Base-by-base conservation (phyloP, 2,329 filamentous ascomycete genomes). In the Elsinoe perseae region DNA sequence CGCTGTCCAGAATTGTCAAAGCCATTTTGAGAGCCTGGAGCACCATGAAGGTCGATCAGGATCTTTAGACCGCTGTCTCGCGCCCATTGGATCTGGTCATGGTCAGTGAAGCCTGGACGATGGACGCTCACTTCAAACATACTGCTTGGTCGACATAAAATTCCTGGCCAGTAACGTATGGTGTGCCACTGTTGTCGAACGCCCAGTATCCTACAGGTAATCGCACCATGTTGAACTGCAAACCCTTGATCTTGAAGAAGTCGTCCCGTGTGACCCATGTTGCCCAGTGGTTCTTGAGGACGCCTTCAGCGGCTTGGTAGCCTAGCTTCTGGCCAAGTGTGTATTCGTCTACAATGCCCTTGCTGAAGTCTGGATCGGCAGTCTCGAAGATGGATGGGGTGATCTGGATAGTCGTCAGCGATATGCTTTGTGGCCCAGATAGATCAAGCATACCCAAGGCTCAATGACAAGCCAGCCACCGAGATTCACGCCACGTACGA, bases 191-290 rank as follows among this genome's bases (percentile, higher is more conserved):
- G 12, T 78, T 76, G 53, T 77, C 71, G 60, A 79, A 81, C 14
- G 80, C 80, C 80, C 80, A 83, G 64, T 75, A 83, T 6, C 80
- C 79, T 55, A 83, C 72, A 0, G 80, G 80, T 34, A 83, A 79
- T 12, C 80, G 73, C 8, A 83, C 77, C 8, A 79, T 69, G 64
- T 83, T 83, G 68, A 83, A 79, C 4, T 80, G 80, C 0, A 78
- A 73, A 32, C 74, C 66, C 16, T 74, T 73, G 61, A 83, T 83
- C 61, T 77, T 79, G 62, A 78, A 69, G 64, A 84, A 80, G 63
- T 83, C 80, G 10, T 67, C 62, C 61, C 72, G 73, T 12, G 71
- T 73, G 10, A 74, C 75, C 70, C 71, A 82, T 28, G 67, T 75
- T 61, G 75, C 74, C 76, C 73, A 83, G 67, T 77, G 77, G 48